Evolutionary conservation across 176 grass and related monocot genomes (phyloP).

Genomic region (Bonia amplexicaulis): DNA sequence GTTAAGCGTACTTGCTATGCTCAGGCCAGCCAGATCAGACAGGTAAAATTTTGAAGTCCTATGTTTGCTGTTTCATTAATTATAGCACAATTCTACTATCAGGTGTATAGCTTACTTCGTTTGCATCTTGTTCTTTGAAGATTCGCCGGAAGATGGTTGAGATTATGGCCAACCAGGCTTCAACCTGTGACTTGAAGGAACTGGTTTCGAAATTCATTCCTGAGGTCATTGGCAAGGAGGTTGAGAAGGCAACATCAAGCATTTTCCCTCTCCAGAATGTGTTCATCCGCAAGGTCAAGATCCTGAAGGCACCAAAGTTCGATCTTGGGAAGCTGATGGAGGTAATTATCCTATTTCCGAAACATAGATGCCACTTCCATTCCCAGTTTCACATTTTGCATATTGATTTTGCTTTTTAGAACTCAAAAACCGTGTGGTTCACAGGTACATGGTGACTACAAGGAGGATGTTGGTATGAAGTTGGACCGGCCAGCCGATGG

Average conservation of each 20-base stretch:
- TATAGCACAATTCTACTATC: not conserved
- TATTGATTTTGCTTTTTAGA: not conserved
- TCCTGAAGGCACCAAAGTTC: slow-evolving; percentile 85
- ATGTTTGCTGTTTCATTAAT: not conserved
- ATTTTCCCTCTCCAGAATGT: slow-evolving; percentile 81
- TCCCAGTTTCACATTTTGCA: not conserved
- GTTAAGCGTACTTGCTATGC: slow-evolving; percentile 84
- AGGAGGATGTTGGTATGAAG: slow-evolving; percentile 67
- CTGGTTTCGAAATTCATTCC: slow-evolving; percentile 76
- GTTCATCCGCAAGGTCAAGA: slow-evolving; percentile 83
- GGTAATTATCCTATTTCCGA: slow-evolving; percentile 33
- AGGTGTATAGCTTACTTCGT: not conserved
- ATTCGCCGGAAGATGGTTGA: slow-evolving; percentile 78
- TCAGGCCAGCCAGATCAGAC: slow-evolving; percentile 70
- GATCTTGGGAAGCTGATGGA: slow-evolving; percentile 89
- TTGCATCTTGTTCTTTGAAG: slow-evolving; percentile 22
- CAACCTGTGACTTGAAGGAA: slow-evolving; percentile 71
- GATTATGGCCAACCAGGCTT: slow-evolving; percentile 68
- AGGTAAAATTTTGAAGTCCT: slow-evolving; percentile 33
- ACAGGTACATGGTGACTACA: slow-evolving; percentile 86
- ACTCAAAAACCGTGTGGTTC: not conserved
- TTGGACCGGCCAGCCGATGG: slow-evolving; percentile 59
- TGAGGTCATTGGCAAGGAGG: slow-evolving; percentile 80
- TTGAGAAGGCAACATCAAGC: slow-evolving; percentile 67
- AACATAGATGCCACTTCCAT: not conserved